These are phyloP conservation scores for Ogataea henricii DNA, from an alignment of 805 yeast genomes.

Conservation along the genomic window DNA sequence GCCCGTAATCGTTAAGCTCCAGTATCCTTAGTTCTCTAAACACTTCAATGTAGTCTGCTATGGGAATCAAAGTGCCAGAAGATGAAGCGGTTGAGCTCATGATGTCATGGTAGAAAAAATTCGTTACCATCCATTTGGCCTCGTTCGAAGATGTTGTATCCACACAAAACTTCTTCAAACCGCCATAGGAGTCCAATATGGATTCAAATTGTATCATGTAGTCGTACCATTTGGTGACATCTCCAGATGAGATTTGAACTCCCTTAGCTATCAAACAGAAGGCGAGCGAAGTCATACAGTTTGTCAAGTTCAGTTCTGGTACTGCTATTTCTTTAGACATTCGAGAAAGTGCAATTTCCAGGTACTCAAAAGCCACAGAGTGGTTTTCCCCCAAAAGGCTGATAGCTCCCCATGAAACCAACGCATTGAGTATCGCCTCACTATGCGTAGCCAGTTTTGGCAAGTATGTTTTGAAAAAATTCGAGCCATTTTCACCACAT, in stretches of 20 bases:
- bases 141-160: conserved; percentile 31
- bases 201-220: conserved; percentile 24
- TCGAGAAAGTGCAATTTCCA: background rate
- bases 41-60: background rate
- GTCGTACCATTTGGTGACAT: conserved; percentile 1
- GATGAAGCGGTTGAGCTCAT: background rate
- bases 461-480: conserved; percentile 53
- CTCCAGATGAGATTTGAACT: background rate
- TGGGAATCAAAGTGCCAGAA: background rate
- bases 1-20: background rate
- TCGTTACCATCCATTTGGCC: conserved; percentile 36
- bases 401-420: conserved; percentile 55
- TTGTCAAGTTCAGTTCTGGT: conserved; percentile 1
- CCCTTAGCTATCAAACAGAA: background rate
- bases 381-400: conserved; percentile 12
- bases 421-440: conserved; percentile 46
- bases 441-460: conserved; percentile 53
- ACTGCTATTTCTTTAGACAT: background rate
- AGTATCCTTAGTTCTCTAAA: background rate
- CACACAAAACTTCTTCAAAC: conserved; percentile 19
- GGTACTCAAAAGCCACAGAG: background rate
- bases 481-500: conserved; percentile 41
- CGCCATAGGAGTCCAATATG: conserved; percentile 19
- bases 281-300: background rate
- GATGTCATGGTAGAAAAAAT: conserved; percentile 41